phyloP scores from a whole-genome alignment of 257 asterid species.

The Salvia hispanica region DNA sequence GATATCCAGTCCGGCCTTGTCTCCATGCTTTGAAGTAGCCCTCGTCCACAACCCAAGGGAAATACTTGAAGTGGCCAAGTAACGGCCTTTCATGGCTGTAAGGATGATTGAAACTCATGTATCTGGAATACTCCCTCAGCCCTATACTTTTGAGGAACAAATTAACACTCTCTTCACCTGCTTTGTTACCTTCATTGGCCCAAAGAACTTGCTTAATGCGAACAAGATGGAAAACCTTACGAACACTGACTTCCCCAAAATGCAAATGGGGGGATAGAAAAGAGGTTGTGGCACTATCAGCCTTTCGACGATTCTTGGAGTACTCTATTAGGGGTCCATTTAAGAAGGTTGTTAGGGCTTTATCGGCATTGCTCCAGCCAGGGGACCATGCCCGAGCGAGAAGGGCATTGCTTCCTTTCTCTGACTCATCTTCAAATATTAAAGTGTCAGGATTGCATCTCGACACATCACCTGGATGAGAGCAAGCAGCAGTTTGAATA shows the following conservation, averaged over 20 bases:
- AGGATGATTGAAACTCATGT: conserved; percentile 95
- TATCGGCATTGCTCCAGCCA: conserved; percentile 93
- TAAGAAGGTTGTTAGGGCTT: conserved; percentile 71
- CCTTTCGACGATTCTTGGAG: conserved; percentile 83
- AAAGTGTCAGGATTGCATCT: conserved; percentile 59
- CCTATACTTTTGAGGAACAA: conserved; percentile 89
- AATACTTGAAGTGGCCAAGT: conserved; percentile 71
- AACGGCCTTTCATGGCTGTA: conserved; percentile 88
- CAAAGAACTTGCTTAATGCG: conserved; percentile 86
- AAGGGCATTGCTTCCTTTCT: conserved; percentile 93
- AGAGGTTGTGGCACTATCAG: conserved; percentile 92
- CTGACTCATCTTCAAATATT: conserved; percentile 78
- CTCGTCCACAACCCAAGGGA: conserved; percentile 93
- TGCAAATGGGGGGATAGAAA: conserved; percentile 92
- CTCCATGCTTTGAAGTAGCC: conserved; percentile 87
- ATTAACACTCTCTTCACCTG: conserved; percentile 92
- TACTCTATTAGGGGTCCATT: conserved; percentile 82
- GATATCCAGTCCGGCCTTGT: conserved; percentile 95
- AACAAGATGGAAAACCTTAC: conserved; percentile 81
- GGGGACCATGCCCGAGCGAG: conserved; percentile 95
- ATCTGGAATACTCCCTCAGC: conserved; percentile 86
- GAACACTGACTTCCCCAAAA: conserved; percentile 86
- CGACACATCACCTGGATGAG: conserved; percentile 60
- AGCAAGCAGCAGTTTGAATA: conserved; percentile 4
- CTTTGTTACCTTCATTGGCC: conserved; percentile 88